These are phyloP conservation scores for Tetragonia tetragonoides DNA, from an alignment of 148 eudicot genomes.

Conservation along the genomic window DNA sequence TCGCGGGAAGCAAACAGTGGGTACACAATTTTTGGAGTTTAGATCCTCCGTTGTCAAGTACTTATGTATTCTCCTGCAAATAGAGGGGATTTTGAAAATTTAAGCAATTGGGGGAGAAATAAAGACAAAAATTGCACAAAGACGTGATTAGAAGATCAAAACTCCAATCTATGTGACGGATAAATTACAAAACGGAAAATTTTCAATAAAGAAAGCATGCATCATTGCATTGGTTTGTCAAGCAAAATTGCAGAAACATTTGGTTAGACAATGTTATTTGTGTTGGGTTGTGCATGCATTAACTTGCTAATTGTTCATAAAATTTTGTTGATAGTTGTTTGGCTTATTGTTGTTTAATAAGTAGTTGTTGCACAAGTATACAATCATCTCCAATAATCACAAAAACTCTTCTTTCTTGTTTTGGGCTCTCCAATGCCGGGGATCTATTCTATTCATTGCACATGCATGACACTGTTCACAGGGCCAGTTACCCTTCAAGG, in stretches of 20 bases:
- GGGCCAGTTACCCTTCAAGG: constrained; percentile 10
- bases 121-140: no score
- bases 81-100: no score
- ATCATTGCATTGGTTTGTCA: no score
- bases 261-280: background rate
- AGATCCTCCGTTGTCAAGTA: no score
- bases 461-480: constrained; percentile 23
- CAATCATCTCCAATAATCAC: background rate
- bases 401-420: background rate
- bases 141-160: no score
- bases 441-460: constrained; percentile 19
- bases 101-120: no score
- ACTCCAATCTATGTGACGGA: no score
- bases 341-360: background rate
- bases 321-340: background rate
- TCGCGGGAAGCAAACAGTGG: no score
- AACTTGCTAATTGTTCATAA: background rate
- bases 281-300: constrained; percentile 3
- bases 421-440: constrained; percentile 21
- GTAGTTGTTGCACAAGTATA: background rate
- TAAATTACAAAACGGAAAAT: no score
- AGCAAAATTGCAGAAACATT: no score
- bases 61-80: no score
- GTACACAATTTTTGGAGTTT: no score
- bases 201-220: background rate